Percentiles rank a stretch among this genome's conserved stretches.
phyloP scores from a whole-genome alignment of 2,329 filamentous ascomycete species.

The Esteya vermicola region DNA sequence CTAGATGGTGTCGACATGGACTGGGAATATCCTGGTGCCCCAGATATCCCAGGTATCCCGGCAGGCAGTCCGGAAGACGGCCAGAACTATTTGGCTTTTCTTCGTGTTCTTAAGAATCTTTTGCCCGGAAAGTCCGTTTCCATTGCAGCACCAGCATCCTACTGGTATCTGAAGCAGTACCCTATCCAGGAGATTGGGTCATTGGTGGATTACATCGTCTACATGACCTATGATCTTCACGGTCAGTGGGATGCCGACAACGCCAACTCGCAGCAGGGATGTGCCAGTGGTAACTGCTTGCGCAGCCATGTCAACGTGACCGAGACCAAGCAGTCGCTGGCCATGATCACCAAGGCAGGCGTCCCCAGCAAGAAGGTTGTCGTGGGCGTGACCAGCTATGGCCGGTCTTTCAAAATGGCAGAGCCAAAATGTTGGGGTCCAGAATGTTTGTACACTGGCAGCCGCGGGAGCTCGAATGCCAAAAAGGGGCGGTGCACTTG shows the following conservation, averaged over 20 bases:
- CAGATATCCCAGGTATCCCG: not conserved
- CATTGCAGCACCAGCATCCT: conserved; percentile 15
- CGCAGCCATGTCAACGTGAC: conserved; percentile 21
- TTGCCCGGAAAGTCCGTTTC: conserved; percentile 10
- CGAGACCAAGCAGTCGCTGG: conserved; percentile 11
- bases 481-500: conserved; percentile 16
- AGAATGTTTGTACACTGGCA: conserved; percentile 8
- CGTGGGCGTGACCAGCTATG: conserved; percentile 19
- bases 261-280: conserved; percentile 10
- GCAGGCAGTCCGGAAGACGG: conserved; percentile 15
- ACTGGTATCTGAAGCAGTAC: conserved; percentile 17
- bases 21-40: conserved; percentile 5
- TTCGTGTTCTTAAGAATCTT: not conserved
- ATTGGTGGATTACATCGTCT: conserved; percentile 18
- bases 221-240: conserved; percentile 20
- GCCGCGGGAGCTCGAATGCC: conserved; percentile 12
- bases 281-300: conserved; percentile 15
- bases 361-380: conserved; percentile 15
- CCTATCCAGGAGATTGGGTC: conserved; percentile 14
- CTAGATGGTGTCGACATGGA: conserved; percentile 8
- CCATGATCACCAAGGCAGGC: conserved; percentile 21
- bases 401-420: conserved; percentile 19
- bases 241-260: conserved; percentile 23
- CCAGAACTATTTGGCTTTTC: conserved; percentile 16
- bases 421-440: conserved; percentile 13